Evolutionary conservation across 1,139 yeast genomes (phyloP).

Genomic region (Yamadazyma sp.): DNA sequence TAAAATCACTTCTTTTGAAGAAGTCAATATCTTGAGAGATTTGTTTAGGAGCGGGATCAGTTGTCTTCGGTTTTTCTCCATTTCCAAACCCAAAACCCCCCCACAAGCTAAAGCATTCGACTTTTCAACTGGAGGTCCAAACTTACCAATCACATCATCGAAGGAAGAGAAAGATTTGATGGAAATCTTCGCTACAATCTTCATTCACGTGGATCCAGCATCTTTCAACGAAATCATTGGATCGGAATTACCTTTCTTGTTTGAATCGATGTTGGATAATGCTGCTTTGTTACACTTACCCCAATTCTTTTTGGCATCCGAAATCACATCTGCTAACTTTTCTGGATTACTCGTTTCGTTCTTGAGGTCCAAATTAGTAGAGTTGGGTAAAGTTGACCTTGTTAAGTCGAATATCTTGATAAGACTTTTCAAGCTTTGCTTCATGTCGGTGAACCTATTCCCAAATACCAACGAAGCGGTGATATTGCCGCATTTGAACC

Average conservation of each 20-base stretch:
- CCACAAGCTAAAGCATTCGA: slow-evolving; percentile 58
- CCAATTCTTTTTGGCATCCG: slow-evolving; percentile 91
- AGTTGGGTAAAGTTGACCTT: slow-evolving; percentile 78
- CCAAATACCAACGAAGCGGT: slow-evolving; percentile 88
- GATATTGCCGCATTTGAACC: slow-evolving; percentile 80
- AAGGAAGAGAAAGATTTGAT: slow-evolving; percentile 93
- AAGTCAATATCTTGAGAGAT: slow-evolving; percentile 70
- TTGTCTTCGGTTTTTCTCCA: slow-evolving; percentile 77
- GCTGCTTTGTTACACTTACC: slow-evolving; percentile 89
- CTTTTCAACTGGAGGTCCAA: slow-evolving; percentile 68
- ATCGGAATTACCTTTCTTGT: slow-evolving; percentile 74
- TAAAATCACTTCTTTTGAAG: slow-evolving; percentile 78
- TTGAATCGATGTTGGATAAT: slow-evolving; percentile 77
- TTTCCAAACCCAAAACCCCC: slow-evolving; percentile 44
- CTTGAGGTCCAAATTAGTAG: slow-evolving; percentile 69
- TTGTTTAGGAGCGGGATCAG: slow-evolving; percentile 82
- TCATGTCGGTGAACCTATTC: slow-evolving; percentile 92
- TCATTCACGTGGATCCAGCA: slow-evolving; percentile 92
- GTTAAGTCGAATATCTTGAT: slow-evolving; percentile 80
- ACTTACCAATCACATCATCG: slow-evolving; percentile 79
- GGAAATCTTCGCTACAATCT: slow-evolving; percentile 94
- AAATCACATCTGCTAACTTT: slow-evolving; percentile 88
- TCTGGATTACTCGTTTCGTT: slow-evolving; percentile 84
- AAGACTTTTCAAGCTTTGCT: slow-evolving; percentile 83
- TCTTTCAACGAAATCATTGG: slow-evolving; percentile 92